phyloP scores from a whole-genome alignment of 208 protist genomes.

The Acanthamoeba healyi region DNA sequence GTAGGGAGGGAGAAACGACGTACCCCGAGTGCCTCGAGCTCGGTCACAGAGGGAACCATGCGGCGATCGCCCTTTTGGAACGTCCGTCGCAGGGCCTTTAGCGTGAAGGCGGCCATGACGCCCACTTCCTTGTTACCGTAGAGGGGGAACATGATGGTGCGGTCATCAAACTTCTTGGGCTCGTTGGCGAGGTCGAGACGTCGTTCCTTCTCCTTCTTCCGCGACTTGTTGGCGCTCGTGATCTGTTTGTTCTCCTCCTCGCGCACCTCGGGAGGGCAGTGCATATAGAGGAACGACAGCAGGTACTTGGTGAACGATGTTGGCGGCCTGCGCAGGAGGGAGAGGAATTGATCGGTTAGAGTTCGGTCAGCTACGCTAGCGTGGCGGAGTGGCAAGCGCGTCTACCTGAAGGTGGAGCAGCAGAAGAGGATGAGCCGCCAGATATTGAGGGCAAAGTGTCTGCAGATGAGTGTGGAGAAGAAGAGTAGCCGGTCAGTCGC shows the following conservation, averaged over 20 bases:
- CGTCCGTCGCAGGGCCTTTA: background rate
- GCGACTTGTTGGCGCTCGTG: background rate
- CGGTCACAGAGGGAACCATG: background rate
- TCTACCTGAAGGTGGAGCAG: background rate
- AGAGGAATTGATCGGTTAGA: too few relatives aligned
- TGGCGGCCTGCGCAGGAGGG: background rate
- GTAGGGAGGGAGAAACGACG: background rate
- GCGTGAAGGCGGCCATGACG: background rate
- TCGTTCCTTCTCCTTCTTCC: background rate
- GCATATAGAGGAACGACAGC: background rate
- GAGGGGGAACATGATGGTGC: background rate
- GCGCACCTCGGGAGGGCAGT: background rate
- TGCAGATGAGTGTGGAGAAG: background rate
- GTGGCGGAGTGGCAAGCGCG: background rate
- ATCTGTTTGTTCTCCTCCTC: background rate
- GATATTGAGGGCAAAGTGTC: background rate
- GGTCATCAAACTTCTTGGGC: background rate
- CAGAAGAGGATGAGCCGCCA: background rate
- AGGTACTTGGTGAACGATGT: background rate
- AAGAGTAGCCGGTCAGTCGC: background rate
- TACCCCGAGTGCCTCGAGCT: background rate
- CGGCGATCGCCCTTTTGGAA: slow-evolving; percentile 5
- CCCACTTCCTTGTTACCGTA: background rate
- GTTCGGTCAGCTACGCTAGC: too few relatives aligned
- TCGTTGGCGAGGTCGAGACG: background rate